Percentiles rank a stretch among this genome's conserved stretches.
Evolutionary conservation across 148 eudicot genomes (phyloP).

Genomic region (Fagopyrum homotropicum): DNA sequence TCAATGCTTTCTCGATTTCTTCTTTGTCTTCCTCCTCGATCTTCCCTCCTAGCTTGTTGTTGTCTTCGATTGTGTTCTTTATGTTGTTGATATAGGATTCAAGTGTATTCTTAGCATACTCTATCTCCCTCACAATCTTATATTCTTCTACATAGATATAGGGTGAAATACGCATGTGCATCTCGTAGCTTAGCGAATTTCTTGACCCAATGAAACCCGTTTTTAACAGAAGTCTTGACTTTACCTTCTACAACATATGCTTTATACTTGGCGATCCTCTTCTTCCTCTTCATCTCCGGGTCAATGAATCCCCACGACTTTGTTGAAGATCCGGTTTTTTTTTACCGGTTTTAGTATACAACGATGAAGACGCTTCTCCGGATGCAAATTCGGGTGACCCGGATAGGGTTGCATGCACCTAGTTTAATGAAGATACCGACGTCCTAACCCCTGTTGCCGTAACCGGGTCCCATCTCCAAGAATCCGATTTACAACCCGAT

Average conservation of each 20-base stretch:
- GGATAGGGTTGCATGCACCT: neutral
- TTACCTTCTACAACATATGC: too few relatives aligned
- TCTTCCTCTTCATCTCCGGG: slow-evolving; percentile 19
- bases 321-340: neutral
- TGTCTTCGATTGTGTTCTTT: too few relatives aligned
- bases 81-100: too few relatives aligned
- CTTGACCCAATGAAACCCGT: slow-evolving; percentile 38
- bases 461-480: neutral
- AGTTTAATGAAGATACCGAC: neutral
- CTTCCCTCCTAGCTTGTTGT: too few relatives aligned
- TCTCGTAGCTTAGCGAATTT: neutral
- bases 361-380: neutral
- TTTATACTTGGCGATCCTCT: too few relatives aligned
- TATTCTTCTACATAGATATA: too few relatives aligned
- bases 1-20: too few relatives aligned
- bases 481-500: neutral
- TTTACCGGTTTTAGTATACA: neutral
- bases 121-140: too few relatives aligned
- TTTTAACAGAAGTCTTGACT: slow-evolving; percentile 25
- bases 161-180: too few relatives aligned
- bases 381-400: neutral
- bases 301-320: slow-evolving; percentile 1
- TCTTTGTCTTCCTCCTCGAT: too few relatives aligned
- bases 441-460: neutral
- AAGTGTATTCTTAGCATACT: too few relatives aligned